Evolutionary conservation across 192 early-diverging fungal genomes (phyloP).

Genomic region (Chytriomyces sp.): DNA sequence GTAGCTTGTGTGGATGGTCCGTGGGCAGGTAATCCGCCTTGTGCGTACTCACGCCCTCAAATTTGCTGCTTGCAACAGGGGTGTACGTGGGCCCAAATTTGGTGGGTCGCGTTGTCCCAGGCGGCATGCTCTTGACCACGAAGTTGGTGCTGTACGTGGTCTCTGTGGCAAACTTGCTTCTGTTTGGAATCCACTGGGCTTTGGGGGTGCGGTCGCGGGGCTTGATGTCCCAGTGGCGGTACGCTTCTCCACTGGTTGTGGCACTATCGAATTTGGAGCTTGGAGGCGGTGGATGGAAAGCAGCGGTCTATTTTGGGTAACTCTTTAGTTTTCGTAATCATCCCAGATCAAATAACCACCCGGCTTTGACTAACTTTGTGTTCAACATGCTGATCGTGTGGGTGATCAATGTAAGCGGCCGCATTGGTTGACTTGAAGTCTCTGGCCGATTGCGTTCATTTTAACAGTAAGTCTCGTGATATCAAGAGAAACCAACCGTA

Average conservation of each 20-base stretch:
- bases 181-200: conserved; percentile 41
- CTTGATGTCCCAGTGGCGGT: conserved; percentile 36
- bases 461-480: neutral
- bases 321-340: neutral
- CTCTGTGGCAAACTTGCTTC: conserved; percentile 35
- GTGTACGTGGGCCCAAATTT: conserved; percentile 13
- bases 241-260: conserved; percentile 44
- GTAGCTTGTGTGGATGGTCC: neutral
- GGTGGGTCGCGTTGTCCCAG: neutral
- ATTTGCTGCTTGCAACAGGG: conserved; percentile 34
- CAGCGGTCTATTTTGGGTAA: neutral
- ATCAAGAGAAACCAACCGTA: conserved; percentile 15
- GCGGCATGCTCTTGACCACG: conserved; percentile 31
- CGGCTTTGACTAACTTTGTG: neutral
- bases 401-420: conserved; percentile 45
- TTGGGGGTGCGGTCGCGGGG: conserved; percentile 21
- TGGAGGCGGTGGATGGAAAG: conserved; percentile 27
- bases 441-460: conserved; percentile 21
- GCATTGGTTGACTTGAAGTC: conserved; percentile 51
- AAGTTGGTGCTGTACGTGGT: conserved; percentile 42
- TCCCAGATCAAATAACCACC: neutral
- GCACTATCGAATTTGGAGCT: conserved; percentile 39
- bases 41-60: conserved; percentile 45
- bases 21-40: conserved; percentile 35
- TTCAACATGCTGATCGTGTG: conserved; percentile 6